Evolutionary conservation across 2,329 filamentous ascomycete genomes (phyloP).

Genomic region (Penicillium nordicum): DNA sequence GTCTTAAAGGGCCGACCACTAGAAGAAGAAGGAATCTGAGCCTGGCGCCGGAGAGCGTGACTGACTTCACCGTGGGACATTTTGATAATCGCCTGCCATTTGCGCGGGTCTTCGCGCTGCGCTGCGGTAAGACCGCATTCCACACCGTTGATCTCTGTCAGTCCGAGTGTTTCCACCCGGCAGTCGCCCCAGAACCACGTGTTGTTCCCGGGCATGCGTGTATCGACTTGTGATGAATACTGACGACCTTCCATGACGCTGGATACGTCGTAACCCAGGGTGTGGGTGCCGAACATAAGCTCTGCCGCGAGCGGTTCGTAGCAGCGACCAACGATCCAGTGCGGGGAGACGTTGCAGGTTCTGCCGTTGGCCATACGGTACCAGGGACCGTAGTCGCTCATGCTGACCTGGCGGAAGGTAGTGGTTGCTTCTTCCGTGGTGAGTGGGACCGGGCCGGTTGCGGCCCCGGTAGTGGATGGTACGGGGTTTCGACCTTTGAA

Average conservation of each 20-base stretch:
- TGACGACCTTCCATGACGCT: constrained; percentile 47
- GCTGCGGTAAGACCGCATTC: constrained; percentile 49
- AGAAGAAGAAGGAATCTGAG: constrained; percentile 26
- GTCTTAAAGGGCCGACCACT: background rate
- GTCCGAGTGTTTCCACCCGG: constrained; percentile 54
- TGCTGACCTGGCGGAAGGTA: constrained; percentile 38
- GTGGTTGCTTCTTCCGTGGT: constrained; percentile 32
- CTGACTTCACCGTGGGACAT: constrained; percentile 39
- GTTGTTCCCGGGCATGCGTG: constrained; percentile 46
- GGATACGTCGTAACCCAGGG: constrained; percentile 46
- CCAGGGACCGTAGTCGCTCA: constrained; percentile 51
- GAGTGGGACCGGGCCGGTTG: constrained; percentile 21
- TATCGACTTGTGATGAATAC: constrained; percentile 47
- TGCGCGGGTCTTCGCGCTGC: constrained; percentile 42
- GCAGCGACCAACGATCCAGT: constrained; percentile 53
- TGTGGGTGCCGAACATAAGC: constrained; percentile 42
- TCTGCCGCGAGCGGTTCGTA: constrained; percentile 51
- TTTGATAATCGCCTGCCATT: constrained; percentile 47
- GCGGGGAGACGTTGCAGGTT: constrained; percentile 49
- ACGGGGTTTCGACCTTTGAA: background rate
- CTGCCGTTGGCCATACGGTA: constrained; percentile 47
- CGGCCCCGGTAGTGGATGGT: background rate
- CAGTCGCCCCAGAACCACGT: constrained; percentile 58
- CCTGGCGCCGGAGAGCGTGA: constrained; percentile 23
- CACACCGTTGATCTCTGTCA: constrained; percentile 54